Evolutionary conservation across 257 asterid species (phyloP).

Genomic region (Echites panduratus): DNA sequence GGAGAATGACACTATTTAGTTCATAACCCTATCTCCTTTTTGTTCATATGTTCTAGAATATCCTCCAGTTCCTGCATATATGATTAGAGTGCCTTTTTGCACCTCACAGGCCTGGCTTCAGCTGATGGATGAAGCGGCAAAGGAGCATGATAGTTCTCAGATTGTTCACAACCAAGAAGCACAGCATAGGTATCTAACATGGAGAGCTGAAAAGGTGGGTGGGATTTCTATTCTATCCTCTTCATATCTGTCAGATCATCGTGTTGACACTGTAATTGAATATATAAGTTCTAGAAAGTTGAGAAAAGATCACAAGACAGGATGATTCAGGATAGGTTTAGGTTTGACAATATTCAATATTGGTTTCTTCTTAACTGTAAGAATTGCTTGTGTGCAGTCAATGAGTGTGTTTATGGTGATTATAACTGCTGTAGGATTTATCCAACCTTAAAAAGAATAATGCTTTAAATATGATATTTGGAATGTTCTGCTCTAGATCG

Average conservation of each 20-base stretch:
- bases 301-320: neutral
- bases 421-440: neutral
- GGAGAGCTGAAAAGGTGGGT: constrained; percentile 86
- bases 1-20: neutral
- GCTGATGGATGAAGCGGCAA: constrained; percentile 54
- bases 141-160: constrained; percentile 40
- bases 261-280: neutral
- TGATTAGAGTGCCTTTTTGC: constrained; percentile 3
- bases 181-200: constrained; percentile 70
- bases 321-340: neutral
- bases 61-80: neutral
- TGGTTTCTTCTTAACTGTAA: neutral
- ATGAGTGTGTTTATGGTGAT: neutral
- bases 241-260: neutral
- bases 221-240: neutral
- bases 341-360: neutral
- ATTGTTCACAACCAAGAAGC: constrained; percentile 49
- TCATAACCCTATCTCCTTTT: neutral
- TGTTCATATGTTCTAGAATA: neutral
- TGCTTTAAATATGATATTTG: neutral
- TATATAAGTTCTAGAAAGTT: neutral
- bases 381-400: neutral
- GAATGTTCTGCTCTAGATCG: neutral
- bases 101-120: constrained; percentile 60
- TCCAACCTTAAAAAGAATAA: no score